Base-by-base conservation (phyloP, 1,284 basidiomycete species). In the Cryptococcus wingfieldii region DNA sequence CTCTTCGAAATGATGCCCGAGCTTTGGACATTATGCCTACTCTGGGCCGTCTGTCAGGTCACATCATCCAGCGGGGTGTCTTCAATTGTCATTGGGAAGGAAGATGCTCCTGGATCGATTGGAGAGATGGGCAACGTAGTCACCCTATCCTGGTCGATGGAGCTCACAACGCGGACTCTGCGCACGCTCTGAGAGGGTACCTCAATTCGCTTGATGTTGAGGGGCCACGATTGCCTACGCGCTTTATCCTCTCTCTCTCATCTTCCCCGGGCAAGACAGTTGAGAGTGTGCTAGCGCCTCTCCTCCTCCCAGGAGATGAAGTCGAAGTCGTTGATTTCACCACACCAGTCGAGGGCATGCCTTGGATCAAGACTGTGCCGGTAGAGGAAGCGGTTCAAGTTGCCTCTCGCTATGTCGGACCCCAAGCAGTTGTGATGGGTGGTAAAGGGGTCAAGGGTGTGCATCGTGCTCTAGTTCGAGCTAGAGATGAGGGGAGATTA, bases 101-200 rank as follows among this genome's bases (percentile, higher is more conserved):
- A 1, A 80, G 95, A 52, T 82, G 97, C 16, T 88, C 88, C 0
- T 97, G 81, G 80, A 51, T 79, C 9, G 38, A 38, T 23, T 54
- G 44, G 42, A 50, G 66, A 41, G 62, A 79, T 3, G 68, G 79
- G 53, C 38, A 52, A 50, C 49, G 38, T 19, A 16, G 37, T 7
- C 45, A 55, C 13, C 65, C 65, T 5, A 77, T 93, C 5, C 81
- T 98, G 7, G 86, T 88, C 2, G 96, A 99, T 69, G 96, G 96
- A 4, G 95, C 96, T 1, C 96, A 99, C 73, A 99, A 99, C 69
- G 79, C 85, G n/a, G 86, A 89, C 5, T 93, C 92, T 0, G 83
- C 91, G 0, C 62, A 72, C 18, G 84, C 84, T 0, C 82, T 99
- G 8, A 80, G 85, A 1, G 70, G 79, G 5, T 98, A 93, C 72